Percentiles rank a stretch among this genome's conserved stretches.
phyloP scores from a whole-genome alignment of 169 alveolate genomes.

The Cryptosporidium sp. region DNA sequence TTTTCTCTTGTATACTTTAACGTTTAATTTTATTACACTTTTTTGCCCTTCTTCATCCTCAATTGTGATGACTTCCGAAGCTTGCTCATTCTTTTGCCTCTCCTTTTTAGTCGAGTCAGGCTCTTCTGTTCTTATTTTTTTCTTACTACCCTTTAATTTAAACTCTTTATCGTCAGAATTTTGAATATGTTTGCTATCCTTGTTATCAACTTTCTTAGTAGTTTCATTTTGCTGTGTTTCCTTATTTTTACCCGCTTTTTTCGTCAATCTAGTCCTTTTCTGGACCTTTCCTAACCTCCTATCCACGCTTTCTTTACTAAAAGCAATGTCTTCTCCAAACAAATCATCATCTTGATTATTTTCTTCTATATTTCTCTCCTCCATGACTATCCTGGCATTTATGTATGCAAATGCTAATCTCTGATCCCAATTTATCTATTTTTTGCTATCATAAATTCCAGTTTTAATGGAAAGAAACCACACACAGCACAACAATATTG shows the following conservation, averaged over 20 bases:
- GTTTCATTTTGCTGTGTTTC: neutral
- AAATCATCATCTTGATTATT: constrained; percentile 17
- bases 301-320: constrained; percentile 31
- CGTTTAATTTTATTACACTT: constrained; percentile 6
- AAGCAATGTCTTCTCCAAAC: constrained; percentile 57
- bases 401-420: neutral
- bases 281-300: constrained; percentile 15
- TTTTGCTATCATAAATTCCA: neutral
- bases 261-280: neutral
- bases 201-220: neutral
- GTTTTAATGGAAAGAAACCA: neutral
- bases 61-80: neutral
- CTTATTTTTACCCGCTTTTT: neutral
- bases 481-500: neutral
- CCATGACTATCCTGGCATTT: neutral
- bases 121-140: neutral
- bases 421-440: neutral
- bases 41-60: constrained; percentile 5
- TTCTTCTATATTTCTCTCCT: neutral
- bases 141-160: neutral
- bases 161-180: neutral
- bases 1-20: constrained; percentile 55
- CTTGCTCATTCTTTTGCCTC: neutral
- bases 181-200: neutral
- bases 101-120: neutral